Conservation (phyloP, 2,329 filamentous ascomycete genomes). For the Fusarium continuum region DNA sequence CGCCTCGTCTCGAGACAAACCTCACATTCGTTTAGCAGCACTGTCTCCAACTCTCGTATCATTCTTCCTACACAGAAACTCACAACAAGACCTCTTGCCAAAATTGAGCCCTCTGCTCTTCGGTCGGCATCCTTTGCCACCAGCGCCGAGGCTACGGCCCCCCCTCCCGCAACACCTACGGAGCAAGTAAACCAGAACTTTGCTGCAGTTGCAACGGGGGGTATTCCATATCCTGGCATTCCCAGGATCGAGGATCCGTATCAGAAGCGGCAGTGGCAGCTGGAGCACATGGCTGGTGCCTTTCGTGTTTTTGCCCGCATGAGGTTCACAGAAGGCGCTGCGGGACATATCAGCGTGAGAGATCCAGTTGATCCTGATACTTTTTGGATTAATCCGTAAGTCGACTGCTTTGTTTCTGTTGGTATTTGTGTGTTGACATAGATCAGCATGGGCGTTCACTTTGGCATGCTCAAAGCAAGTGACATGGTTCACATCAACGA, state of each 20-base stretch:
- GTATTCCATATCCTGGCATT: constrained; percentile 57
- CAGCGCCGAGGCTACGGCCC: constrained; percentile 28
- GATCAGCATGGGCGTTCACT: constrained; percentile 62
- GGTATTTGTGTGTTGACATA: background rate
- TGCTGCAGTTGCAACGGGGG: constrained; percentile 43
- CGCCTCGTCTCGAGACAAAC: constrained; percentile 16
- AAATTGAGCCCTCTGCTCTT: background rate
- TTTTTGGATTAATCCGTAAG: constrained; percentile 72
- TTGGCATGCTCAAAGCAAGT: constrained; percentile 66
- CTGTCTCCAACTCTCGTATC: background rate
- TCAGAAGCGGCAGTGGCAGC: constrained; percentile 47
- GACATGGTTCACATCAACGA: constrained; percentile 72
- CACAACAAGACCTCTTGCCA: background rate
- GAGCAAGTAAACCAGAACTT: constrained; percentile 37
- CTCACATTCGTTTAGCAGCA: constrained; percentile 27
- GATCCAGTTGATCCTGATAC: constrained; percentile 67
- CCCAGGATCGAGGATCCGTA: constrained; percentile 63
- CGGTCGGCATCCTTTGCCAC: constrained; percentile 33
- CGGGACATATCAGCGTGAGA: constrained; percentile 70
- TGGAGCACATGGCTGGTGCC: constrained; percentile 56
- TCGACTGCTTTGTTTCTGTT: background rate
- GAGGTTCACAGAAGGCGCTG: constrained; percentile 68
- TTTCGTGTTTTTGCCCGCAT: constrained; percentile 59
- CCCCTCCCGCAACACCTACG: background rate
- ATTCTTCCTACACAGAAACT: constrained; percentile 1